Conservation (phyloP, 208 protist species). For the Borovskyia barvae region DNA sequence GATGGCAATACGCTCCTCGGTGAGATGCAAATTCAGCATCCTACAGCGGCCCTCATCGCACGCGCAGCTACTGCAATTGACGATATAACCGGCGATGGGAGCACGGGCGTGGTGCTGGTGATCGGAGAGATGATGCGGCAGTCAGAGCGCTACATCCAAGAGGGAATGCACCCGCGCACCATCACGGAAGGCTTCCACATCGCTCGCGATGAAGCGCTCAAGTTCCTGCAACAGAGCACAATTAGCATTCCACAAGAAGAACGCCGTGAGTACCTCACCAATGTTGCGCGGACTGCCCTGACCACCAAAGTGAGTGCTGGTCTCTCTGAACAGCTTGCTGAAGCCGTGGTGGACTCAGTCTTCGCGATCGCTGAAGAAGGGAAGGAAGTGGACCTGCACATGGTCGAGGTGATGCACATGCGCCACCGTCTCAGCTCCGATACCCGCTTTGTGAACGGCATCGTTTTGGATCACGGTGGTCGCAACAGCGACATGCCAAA, state of each 20-base stretch:
- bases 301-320: conserved; percentile 92
- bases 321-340: conserved; percentile 85
- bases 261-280: conserved; percentile 92
- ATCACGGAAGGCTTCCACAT: conserved; percentile 98
- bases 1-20: conserved; percentile 99
- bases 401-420: conserved; percentile 99
- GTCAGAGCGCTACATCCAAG: conserved; percentile 96
- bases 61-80: conserved; percentile 99
- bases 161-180: conserved; percentile 99
- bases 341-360: conserved; percentile 97
- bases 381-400: conserved; percentile 96
- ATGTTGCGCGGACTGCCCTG: conserved; percentile 95
- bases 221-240: conserved; percentile 86
- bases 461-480: conserved; percentile 99
- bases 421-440: conserved; percentile 96
- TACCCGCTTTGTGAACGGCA: conserved; percentile 97
- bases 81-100: conserved; percentile 99
- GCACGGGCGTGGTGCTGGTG: conserved; percentile 98
- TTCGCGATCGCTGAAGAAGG: conserved; percentile 78
- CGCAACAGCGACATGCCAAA: conserved; percentile 99
- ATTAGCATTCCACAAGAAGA: conserved; percentile 65
- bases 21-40: conserved; percentile 99
- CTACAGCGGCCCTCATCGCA: conserved; percentile 99
- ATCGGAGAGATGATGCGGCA: conserved; percentile 99
- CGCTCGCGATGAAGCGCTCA: conserved; percentile 90